phyloP scores from a whole-genome alignment of 768 basidiomycete genomes.

The Russula brevipes region DNA sequence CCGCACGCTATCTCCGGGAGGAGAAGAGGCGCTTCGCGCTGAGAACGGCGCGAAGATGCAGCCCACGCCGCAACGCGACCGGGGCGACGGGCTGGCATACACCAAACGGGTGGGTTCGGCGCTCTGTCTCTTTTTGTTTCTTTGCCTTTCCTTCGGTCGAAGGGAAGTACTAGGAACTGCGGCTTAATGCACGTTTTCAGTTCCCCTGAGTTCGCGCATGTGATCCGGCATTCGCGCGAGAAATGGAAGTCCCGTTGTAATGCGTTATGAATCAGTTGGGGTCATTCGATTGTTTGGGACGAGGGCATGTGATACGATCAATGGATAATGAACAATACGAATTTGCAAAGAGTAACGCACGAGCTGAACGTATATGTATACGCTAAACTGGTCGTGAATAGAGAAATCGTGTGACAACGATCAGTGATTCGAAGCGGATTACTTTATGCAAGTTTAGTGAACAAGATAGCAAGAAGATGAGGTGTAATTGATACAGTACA shows the following conservation, averaged over 20 bases:
- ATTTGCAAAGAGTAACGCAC: not conserved
- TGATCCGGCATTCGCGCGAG: too few relatives aligned
- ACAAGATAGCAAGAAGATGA: not conserved
- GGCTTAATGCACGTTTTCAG: not conserved
- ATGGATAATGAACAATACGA: not conserved
- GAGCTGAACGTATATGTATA: not conserved
- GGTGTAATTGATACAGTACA: not conserved
- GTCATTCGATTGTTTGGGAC: not conserved
- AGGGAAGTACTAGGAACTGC: not conserved
- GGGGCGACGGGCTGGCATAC: conserved; percentile 13
- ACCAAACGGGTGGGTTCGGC: conserved; percentile 12
- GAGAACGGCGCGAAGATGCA: conserved; percentile 15
- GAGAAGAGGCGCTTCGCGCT: not conserved
- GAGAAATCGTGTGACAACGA: not conserved
- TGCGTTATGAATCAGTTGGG: not conserved
- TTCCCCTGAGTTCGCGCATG: not conserved
- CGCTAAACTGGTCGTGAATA: not conserved
- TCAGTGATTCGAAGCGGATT: not conserved
- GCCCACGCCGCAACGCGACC: conserved; percentile 13
- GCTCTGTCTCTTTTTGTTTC: not conserved
- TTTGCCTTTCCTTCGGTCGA: too few relatives aligned
- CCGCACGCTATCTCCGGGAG: not conserved
- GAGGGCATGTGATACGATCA: not conserved
- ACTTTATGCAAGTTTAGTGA: not conserved
- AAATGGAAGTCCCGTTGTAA: not conserved